Conservation (phyloP, 116 monocot species). For the Dioscorea cayenensis region DNA sequence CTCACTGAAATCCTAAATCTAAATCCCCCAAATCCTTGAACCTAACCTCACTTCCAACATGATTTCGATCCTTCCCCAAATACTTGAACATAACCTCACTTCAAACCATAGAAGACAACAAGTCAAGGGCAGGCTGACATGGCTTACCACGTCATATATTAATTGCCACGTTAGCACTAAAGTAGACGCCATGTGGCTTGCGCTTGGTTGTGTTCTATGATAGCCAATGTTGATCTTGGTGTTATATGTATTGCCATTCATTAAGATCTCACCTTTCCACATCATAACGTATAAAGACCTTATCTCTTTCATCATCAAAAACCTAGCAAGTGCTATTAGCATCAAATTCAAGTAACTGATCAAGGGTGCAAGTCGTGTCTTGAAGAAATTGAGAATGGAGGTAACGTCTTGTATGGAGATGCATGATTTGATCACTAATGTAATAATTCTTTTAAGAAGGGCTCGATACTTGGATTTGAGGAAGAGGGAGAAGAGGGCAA, state of each 20-base stretch:
- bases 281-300: constrained; percentile 23
- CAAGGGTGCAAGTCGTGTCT: constrained; percentile 1
- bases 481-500: constrained; percentile 29
- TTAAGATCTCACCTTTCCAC: constrained; percentile 24
- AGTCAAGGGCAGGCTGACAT: too few relatives aligned
- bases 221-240: constrained; percentile 50
- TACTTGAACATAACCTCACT: too few relatives aligned
- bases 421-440: constrained; percentile 24
- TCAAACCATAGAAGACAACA: too few relatives aligned
- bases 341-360: constrained; percentile 30
- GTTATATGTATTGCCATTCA: constrained; percentile 43
- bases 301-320: constrained; percentile 34
- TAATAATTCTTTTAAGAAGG: constrained; percentile 11
- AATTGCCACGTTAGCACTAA: too few relatives aligned
- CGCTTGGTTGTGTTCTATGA: too few relatives aligned
- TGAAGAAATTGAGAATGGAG: not conserved
- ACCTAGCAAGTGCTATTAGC: constrained; percentile 36
- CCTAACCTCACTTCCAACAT: constrained; percentile 8
- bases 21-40: constrained; percentile 1
- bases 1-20: not conserved
- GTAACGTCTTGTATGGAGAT: constrained; percentile 16
- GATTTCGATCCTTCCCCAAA: constrained; percentile 28
- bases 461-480: constrained; percentile 12
- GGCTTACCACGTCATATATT: too few relatives aligned
- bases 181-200: too few relatives aligned